Conservation (phyloP, 148 eudicot species). For the Linanthus parryae region DNA sequence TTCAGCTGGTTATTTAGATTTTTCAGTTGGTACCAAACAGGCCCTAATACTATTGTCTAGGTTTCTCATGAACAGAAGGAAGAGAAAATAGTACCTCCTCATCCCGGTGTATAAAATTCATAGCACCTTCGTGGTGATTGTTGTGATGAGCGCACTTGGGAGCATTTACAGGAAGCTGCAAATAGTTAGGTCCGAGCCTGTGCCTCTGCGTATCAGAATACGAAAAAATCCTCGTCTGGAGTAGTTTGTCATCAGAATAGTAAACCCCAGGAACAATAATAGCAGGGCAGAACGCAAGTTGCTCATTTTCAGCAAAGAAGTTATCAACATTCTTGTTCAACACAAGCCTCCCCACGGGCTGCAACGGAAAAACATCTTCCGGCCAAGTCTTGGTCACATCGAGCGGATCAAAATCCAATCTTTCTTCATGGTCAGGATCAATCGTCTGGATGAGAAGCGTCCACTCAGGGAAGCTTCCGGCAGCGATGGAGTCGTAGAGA, state of each 20-base stretch:
- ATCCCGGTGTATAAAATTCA: constrained; percentile 98
- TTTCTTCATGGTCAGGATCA: constrained; percentile 81
- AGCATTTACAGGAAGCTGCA: constrained; percentile 28
- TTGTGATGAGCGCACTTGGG: constrained; percentile 27
- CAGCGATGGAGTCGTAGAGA: constrained; percentile 83
- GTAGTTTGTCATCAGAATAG: constrained; percentile 76
- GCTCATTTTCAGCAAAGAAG: constrained; percentile 63
- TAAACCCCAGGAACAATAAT: constrained; percentile 73
- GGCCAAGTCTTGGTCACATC: constrained; percentile 92
- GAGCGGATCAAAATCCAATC: constrained; percentile 68
- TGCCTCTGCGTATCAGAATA: constrained; percentile 39
- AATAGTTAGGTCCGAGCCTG: constrained; percentile 26
- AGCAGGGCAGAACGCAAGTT: constrained; percentile 81
- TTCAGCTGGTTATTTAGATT: too few species aligned
- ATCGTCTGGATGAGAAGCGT: constrained; percentile 77
- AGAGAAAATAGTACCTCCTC: constrained; percentile 62
- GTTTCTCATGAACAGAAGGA: background rate
- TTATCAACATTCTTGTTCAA: constrained; percentile 67
- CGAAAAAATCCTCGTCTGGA: constrained; percentile 78
- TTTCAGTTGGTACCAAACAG: too few species aligned
- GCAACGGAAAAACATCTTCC: constrained; percentile 80
- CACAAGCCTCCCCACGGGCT: constrained; percentile 89
- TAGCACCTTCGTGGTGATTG: constrained; percentile 76
- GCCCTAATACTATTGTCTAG: too few species aligned
- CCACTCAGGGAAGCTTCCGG: constrained; percentile 95